Evolutionary conservation across 1,139 yeast genomes (phyloP).

Genomic region (Torulaspora pretoriensis): DNA sequence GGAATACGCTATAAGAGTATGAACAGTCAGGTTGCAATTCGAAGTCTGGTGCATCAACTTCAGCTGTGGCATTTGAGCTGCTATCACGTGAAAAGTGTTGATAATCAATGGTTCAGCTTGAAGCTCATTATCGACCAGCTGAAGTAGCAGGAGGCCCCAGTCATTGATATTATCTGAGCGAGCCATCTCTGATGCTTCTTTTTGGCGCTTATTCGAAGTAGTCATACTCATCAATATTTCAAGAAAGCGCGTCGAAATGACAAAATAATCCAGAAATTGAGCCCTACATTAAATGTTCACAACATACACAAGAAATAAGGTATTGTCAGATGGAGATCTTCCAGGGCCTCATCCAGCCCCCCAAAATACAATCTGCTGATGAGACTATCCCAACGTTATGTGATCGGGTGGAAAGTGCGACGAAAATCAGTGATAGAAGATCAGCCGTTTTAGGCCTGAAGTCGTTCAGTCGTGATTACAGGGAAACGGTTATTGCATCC

Average conservation of each 20-base stretch:
- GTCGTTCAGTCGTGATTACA: slow-evolving; percentile 81
- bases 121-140: background rate
- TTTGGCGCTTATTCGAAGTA: background rate
- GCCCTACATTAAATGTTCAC: background rate
- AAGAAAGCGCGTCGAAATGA: background rate
- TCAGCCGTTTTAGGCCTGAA: slow-evolving; percentile 90
- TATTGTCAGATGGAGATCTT: slow-evolving; percentile 41
- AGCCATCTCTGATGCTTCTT: too few species aligned
- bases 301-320: background rate
- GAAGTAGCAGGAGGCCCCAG: background rate
- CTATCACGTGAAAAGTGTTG: background rate
- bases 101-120: too few species aligned
- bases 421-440: slow-evolving; percentile 75
- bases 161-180: too few species aligned
- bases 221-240: background rate
- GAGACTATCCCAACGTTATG: slow-evolving; percentile 88
- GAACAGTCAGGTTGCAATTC: too few species aligned
- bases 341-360: slow-evolving; percentile 49
- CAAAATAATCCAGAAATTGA: background rate
- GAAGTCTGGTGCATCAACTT: background rate
- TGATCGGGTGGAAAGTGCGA: slow-evolving; percentile 81
- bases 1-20: too few species aligned
- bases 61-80: background rate
- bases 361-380: slow-evolving; percentile 62
- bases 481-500: slow-evolving; percentile 87